Percentiles rank a stretch among this genome's conserved stretches.
Conservation (phyloP, 2,329 filamentous ascomycete species). For the Cladosporium halotolerans region DNA sequence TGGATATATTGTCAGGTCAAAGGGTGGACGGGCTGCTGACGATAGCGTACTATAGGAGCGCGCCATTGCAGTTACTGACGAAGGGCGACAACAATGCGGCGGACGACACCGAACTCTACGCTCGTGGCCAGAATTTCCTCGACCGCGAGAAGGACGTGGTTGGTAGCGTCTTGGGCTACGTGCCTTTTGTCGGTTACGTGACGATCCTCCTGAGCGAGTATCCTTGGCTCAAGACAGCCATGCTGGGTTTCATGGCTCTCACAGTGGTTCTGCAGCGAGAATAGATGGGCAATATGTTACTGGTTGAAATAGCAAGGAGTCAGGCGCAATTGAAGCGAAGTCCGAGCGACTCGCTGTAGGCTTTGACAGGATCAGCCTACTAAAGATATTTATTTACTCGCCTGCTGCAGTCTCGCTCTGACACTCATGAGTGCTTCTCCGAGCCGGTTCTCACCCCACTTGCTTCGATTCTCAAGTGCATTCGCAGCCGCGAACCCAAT, state of each 20-base stretch:
- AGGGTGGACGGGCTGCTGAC: constrained; percentile 4
- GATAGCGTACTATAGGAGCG: constrained; percentile 30
- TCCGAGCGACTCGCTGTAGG: too few species aligned
- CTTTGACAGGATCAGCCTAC: too few species aligned
- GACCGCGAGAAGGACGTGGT: constrained; percentile 77
- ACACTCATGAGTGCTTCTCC: constrained; percentile 58
- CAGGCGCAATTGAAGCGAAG: neutral
- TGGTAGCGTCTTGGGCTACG: constrained; percentile 83
- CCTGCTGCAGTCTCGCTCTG: constrained; percentile 45
- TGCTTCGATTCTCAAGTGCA: constrained; percentile 41
- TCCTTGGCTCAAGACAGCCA: constrained; percentile 92
- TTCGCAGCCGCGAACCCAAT: constrained; percentile 52
- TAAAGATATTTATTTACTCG: constrained; percentile 19
- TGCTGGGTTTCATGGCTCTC: constrained; percentile 91
- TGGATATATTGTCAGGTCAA: constrained; percentile 8
- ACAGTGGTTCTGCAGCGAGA: constrained; percentile 90
- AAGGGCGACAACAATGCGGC: constrained; percentile 96
- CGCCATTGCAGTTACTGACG: constrained; percentile 66
- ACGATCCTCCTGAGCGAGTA: constrained; percentile 94
- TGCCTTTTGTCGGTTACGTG: constrained; percentile 93
- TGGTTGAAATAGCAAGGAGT: neutral
- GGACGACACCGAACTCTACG: constrained; percentile 89
- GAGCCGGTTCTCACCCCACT: constrained; percentile 61
- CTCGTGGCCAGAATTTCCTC: constrained; percentile 77
- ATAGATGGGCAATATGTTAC: constrained; percentile 34